phyloP scores from a whole-genome alignment of 1,284 basidiomycete species.

The Rhodotorula sp. region DNA sequence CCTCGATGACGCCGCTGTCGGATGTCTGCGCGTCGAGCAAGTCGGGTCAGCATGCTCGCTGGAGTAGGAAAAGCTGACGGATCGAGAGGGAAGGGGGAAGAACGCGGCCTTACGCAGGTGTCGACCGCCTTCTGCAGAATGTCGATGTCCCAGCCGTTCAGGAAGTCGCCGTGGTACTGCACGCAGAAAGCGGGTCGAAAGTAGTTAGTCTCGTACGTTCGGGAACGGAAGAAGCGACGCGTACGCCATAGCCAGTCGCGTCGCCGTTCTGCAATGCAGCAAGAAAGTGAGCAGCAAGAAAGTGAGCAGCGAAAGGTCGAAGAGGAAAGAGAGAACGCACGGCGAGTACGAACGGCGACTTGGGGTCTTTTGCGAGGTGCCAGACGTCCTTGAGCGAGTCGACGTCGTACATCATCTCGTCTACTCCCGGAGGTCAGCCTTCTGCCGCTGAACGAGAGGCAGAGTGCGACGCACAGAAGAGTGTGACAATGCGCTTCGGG shows the following conservation, averaged over 20 bases:
- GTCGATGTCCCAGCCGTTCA: conserved; percentile 56
- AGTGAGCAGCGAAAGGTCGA: not conserved
- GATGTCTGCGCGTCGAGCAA: not conserved
- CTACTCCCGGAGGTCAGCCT: not conserved
- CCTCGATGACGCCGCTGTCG: conserved; percentile 52
- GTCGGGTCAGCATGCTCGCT: too few species aligned
- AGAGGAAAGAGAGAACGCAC: not conserved
- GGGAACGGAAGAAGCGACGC: too few species aligned
- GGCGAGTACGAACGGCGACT: conserved; percentile 56
- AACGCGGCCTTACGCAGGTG: conserved; percentile 48
- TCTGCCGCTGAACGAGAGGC: not conserved
- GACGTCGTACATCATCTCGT: conserved; percentile 56
- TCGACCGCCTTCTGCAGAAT: conserved; percentile 60
- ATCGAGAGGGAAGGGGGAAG: too few species aligned
- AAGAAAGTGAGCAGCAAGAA: not conserved
- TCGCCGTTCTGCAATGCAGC: conserved; percentile 50
- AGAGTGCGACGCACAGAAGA: conserved; percentile 54
- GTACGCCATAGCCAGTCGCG: conserved; percentile 51
- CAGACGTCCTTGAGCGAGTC: conserved; percentile 51
- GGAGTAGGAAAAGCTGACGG: too few species aligned
- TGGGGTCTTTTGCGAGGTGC: conserved; percentile 50
- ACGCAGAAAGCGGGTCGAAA: too few species aligned
- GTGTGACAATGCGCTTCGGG: conserved; percentile 56
- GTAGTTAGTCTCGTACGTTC: not conserved
- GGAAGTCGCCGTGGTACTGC: conserved; percentile 8